A percentile compares a stretch with the other conserved stretches of the same genome.
These are phyloP conservation scores for Euphorbia pulcherrima DNA, from an alignment of 345 rosid species.

Conservation along the genomic window DNA sequence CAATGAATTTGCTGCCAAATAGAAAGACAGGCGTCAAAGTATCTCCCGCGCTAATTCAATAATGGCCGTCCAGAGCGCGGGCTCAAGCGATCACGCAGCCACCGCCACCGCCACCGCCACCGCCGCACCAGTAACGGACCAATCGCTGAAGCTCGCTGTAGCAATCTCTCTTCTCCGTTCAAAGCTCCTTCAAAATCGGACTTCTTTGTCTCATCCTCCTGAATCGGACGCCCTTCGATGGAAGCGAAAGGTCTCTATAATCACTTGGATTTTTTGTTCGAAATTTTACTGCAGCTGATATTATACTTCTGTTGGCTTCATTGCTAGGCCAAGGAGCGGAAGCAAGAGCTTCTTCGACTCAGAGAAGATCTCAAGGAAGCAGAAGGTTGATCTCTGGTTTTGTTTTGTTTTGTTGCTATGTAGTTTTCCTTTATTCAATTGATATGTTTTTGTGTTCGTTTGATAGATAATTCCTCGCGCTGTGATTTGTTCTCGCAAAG, in stretches of 20 bases:
- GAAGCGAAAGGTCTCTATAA: constrained; percentile 70
- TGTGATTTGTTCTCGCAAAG: constrained; percentile 54
- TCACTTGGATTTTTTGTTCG: background rate
- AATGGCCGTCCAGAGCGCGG: constrained; percentile 14
- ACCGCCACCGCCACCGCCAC: constrained; percentile 17
- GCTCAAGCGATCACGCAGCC: constrained; percentile 20
- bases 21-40: background rate
- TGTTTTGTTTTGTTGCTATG: background rate
- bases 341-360: constrained; percentile 62
- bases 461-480: constrained; percentile 47
- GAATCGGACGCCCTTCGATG: constrained; percentile 61
- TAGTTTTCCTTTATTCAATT: background rate
- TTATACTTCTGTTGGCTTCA: constrained; percentile 1
- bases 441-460: background rate
- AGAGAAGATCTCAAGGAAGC: constrained; percentile 76
- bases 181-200: constrained; percentile 40
- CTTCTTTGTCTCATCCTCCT: constrained; percentile 20
- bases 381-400: constrained; percentile 43
- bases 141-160: constrained; percentile 55
- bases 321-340: constrained; percentile 76
- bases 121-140: constrained; percentile 31
- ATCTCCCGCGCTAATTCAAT: constrained; percentile 21
- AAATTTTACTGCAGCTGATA: background rate
- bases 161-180: constrained; percentile 82
- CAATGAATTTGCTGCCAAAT: background rate